Percentiles rank a stretch among this genome's conserved stretches.
phyloP scores from a whole-genome alignment of 306 rosid genomes.

The Spatholobus suberectus region DNA sequence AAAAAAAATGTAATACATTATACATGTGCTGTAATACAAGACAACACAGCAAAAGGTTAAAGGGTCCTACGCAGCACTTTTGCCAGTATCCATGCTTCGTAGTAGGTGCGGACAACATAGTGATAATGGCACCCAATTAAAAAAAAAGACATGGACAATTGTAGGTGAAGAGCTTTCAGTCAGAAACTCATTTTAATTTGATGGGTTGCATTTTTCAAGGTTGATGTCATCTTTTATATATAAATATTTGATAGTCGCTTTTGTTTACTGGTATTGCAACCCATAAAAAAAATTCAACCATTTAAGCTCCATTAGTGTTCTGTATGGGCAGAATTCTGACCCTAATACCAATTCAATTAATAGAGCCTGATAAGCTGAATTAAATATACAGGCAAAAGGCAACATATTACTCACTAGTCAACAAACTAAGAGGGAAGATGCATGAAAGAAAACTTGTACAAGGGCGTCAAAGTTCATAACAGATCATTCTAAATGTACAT shows the following conservation, averaged over 20 bases:
- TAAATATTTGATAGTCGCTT: neutral
- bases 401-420: neutral
- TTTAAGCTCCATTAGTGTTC: neutral
- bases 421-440: constrained; percentile 9
- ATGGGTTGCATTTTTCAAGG: constrained; percentile 1
- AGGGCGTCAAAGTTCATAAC: neutral
- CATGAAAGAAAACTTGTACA: neutral
- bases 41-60: neutral
- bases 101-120: neutral
- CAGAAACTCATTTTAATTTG: neutral
- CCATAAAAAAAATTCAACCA: neutral
- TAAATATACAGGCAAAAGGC: neutral
- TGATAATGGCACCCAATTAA: neutral
- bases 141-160: neutral
- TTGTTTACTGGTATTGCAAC: neutral
- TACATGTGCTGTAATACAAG: neutral
- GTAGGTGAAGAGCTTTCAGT: no score
- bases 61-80: neutral
- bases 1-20: neutral
- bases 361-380: neutral
- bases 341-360: neutral
- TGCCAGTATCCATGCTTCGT: neutral
- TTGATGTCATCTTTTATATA: neutral
- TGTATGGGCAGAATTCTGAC: neutral
- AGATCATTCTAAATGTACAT: constrained; percentile 1